These are phyloP conservation scores for Chytridium lagenaria DNA, from an alignment of 371 early-diverging fungal genomes.

Conservation along the genomic window DNA sequence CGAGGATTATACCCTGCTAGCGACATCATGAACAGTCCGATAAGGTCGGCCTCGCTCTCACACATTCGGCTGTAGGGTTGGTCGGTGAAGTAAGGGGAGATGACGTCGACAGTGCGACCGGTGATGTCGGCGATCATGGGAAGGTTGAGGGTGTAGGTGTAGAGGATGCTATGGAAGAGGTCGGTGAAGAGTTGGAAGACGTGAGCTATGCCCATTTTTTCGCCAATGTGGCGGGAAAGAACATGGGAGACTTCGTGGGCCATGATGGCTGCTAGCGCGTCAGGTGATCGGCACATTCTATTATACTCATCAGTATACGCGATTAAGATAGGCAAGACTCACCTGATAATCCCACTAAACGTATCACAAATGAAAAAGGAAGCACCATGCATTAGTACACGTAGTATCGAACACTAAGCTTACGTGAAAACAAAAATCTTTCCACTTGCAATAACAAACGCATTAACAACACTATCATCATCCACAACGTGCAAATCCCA, in stretches of 20 bases:
- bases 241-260: slow-evolving; percentile 50
- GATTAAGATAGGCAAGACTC: not conserved
- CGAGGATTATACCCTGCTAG: slow-evolving; percentile 48
- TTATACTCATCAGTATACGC: not conserved
- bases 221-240: slow-evolving; percentile 42
- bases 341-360: slow-evolving; percentile 15
- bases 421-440: slow-evolving; percentile 92
- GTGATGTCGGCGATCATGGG: slow-evolving; percentile 48
- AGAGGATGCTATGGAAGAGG: slow-evolving; percentile 44
- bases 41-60: slow-evolving; percentile 51
- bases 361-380: slow-evolving; percentile 10
- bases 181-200: slow-evolving; percentile 36
- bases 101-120: slow-evolving; percentile 40
- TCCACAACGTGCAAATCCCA: slow-evolving; percentile 49
- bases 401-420: slow-evolving; percentile 16
- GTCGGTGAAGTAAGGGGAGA: slow-evolving; percentile 37
- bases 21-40: slow-evolving; percentile 52
- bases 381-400: not conserved
- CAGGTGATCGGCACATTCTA: not conserved
- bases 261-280: slow-evolving; percentile 42
- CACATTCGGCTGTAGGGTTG: slow-evolving; percentile 51
- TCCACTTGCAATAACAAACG: slow-evolving; percentile 88
- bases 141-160: slow-evolving; percentile 46
- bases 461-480: slow-evolving; percentile 62
- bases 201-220: slow-evolving; percentile 35